phyloP scores from a whole-genome alignment of 2,329 filamentous ascomycete genomes.

The Aspergillus sp. region DNA sequence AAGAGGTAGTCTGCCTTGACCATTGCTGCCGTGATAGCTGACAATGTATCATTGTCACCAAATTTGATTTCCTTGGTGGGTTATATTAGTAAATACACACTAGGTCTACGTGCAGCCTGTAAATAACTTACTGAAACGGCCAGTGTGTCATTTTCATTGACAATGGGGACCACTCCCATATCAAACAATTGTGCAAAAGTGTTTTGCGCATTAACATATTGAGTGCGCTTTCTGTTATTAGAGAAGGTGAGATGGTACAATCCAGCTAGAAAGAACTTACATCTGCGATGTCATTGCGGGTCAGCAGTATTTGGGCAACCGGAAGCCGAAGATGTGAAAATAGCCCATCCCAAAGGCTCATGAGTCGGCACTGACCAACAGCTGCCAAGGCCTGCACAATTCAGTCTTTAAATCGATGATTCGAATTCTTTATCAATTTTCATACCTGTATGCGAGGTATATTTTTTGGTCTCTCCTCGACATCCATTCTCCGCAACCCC shows the following conservation, averaged over 20 bases:
- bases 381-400: conserved; percentile 73
- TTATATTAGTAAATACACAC: neutral
- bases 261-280: conserved; percentile 48
- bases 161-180: conserved; percentile 96
- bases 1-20: conserved; percentile 95
- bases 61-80: conserved; percentile 82
- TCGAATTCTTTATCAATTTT: conserved; percentile 5
- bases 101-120: neutral
- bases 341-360: conserved; percentile 91
- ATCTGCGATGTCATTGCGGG: conserved; percentile 93
- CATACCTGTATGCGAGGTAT: conserved; percentile 78
- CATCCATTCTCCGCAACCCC: conserved; percentile 83
- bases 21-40: conserved; percentile 95
- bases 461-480: conserved; percentile 84
- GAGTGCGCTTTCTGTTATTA: conserved; percentile 62
- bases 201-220: conserved; percentile 96
- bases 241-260: conserved; percentile 8
- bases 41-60: conserved; percentile 96
- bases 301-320: conserved; percentile 90
- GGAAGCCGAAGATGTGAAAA: conserved; percentile 87
- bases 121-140: conserved; percentile 67
- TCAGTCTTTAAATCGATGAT: neutral
- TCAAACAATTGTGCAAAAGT: conserved; percentile 86
- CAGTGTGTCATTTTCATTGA: conserved; percentile 97
- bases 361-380: conserved; percentile 91